Evolutionary conservation across 768 basidiomycete species (phyloP).

Genomic region (Suillus bovinus): DNA sequence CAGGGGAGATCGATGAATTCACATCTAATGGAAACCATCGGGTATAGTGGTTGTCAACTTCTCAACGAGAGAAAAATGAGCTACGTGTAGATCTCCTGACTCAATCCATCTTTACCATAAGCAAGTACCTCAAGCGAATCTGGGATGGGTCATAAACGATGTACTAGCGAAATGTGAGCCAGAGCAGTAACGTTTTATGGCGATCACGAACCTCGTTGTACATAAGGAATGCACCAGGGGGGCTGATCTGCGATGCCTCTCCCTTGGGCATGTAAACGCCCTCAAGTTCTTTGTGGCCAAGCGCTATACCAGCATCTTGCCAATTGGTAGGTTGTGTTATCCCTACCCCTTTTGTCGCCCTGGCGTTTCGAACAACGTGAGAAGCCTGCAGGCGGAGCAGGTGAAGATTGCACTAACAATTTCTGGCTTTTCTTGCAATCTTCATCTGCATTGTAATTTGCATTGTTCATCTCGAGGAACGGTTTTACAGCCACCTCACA

Average conservation of each 20-base stretch:
- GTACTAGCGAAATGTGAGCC: constrained; percentile 39
- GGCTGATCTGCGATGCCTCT: constrained; percentile 34
- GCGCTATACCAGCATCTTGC: constrained; percentile 57
- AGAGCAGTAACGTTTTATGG: neutral
- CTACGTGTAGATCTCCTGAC: neutral
- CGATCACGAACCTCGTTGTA: constrained; percentile 56
- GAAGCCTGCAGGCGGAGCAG: neutral
- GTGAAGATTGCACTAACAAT: constrained; percentile 31
- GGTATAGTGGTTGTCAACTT: neutral
- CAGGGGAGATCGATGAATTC: neutral
- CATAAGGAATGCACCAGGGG: constrained; percentile 36
- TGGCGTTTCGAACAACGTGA: constrained; percentile 18
- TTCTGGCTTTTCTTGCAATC: constrained; percentile 44
- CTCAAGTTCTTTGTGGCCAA: constrained; percentile 47
- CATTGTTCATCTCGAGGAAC: constrained; percentile 46
- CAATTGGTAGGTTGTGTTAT: constrained; percentile 51
- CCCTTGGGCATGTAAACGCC: constrained; percentile 67
- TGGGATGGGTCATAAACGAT: constrained; percentile 62
- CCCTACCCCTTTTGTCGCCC: constrained; percentile 58
- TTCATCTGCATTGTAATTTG: constrained; percentile 51
- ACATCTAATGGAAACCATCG: neutral
- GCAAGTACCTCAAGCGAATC: constrained; percentile 55
- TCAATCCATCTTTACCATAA: constrained; percentile 52
- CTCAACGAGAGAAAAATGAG: neutral
- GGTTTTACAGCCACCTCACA: constrained; percentile 63